phyloP scores from a whole-genome alignment of 257 asterid species.

The Gynochthodes officinalis region DNA sequence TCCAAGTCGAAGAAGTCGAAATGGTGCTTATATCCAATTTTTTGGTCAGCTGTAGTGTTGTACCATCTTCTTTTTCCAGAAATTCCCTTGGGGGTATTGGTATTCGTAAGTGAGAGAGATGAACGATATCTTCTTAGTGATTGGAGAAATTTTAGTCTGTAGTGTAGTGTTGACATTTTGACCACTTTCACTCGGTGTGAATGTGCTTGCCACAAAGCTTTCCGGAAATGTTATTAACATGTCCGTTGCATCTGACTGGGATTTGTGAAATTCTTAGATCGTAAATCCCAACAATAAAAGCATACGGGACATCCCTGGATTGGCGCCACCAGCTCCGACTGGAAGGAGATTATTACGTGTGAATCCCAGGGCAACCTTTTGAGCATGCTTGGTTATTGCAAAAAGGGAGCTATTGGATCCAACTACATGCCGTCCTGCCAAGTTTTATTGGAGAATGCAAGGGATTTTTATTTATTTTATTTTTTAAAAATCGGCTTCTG shows the following conservation, averaged over 20 bases:
- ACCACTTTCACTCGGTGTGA: neutral
- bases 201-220: neutral
- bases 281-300: constrained; percentile 83
- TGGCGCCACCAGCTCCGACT: constrained; percentile 94
- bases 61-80: neutral
- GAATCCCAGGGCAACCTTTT: constrained; percentile 31
- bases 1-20: neutral
- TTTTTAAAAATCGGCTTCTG: neutral
- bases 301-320: constrained; percentile 89
- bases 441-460: constrained; percentile 15
- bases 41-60: neutral
- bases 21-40: neutral
- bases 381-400: constrained; percentile 20
- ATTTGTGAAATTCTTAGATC: constrained; percentile 33
- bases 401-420: constrained; percentile 2
- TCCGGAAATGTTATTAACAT: neutral
- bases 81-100: no score
- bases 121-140: neutral
- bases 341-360: constrained; percentile 72
- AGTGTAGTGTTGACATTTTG: neutral
- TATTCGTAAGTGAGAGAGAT: neutral
- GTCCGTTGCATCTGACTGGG: neutral
- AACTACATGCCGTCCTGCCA: neutral
- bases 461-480: constrained; percentile 3
- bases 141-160: neutral